Percentiles rank a stretch among this genome's conserved stretches.
phyloP scores from a whole-genome alignment of 768 basidiomycete genomes.

The Zangia roseola region DNA sequence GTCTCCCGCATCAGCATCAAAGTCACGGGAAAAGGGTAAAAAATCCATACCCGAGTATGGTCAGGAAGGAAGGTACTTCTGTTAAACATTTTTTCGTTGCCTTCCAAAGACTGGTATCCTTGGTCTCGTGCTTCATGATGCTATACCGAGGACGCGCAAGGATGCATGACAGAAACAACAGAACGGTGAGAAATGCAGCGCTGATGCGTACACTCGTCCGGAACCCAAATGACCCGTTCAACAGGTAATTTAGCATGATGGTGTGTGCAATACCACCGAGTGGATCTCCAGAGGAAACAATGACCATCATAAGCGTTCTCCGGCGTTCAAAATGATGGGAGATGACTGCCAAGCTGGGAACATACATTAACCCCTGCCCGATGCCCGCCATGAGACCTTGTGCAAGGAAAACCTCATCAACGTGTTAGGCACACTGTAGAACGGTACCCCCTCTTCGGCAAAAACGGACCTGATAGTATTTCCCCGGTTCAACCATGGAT shows the following conservation, averaged over 20 bases:
- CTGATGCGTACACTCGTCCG: conserved; percentile 38
- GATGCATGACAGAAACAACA: conserved; percentile 38
- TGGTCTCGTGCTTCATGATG: neutral
- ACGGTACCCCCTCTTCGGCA: no score
- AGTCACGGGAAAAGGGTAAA: neutral
- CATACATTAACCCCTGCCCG: conserved; percentile 42
- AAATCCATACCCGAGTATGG: conserved; percentile 21
- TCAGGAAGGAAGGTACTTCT: conserved; percentile 24
- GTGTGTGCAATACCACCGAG: conserved; percentile 59
- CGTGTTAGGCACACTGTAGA: no score
- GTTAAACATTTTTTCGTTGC: conserved; percentile 21
- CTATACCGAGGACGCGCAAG: conserved; percentile 37
- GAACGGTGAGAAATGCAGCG: conserved; percentile 37
- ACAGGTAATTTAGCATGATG: conserved; percentile 54
- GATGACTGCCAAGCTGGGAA: conserved; percentile 42
- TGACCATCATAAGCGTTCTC: conserved; percentile 43
- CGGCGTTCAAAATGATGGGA: conserved; percentile 44
- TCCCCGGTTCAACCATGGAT: no score
- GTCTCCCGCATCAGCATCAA: neutral
- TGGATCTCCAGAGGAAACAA: conserved; percentile 46
- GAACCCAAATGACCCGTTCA: conserved; percentile 46
- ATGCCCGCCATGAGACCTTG: conserved; percentile 45
- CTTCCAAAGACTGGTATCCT: conserved; percentile 13
- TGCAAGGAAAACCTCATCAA: conserved; percentile 38
- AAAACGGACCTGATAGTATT: neutral